phyloP scores from a whole-genome alignment of 306 rosid species.

The Astragalus glycyphyllos region DNA sequence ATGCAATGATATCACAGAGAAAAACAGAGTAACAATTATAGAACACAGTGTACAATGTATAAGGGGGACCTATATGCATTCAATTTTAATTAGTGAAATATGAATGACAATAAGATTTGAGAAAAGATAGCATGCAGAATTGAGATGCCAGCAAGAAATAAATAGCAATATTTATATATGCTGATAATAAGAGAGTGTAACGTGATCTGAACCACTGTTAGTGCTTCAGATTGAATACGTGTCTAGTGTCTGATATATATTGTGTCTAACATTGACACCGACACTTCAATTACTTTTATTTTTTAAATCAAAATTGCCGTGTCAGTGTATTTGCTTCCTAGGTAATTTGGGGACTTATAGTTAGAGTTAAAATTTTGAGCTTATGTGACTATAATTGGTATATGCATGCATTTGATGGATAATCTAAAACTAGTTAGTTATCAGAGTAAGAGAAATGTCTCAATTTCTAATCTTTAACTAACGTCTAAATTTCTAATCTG shows the following conservation, averaged over 20 bases:
- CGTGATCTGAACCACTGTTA: no score
- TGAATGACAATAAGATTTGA: neutral
- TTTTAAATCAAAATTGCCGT: no score
- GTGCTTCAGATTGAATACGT: no score
- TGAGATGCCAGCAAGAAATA: slow-evolving; percentile 20
- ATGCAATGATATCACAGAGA: neutral
- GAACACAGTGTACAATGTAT: neutral
- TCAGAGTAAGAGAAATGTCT: slow-evolving; percentile 31
- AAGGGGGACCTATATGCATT: slow-evolving; percentile 4
- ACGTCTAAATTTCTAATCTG: slow-evolving; percentile 23
- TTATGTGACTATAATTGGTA: neutral
- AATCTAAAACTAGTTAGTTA: neutral
- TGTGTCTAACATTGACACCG: no score
- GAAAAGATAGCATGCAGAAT: slow-evolving; percentile 37
- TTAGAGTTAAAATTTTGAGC: neutral
- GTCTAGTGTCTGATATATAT: no score
- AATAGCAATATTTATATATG: slow-evolving; percentile 7
- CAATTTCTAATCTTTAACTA: slow-evolving; percentile 21
- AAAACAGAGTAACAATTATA: neutral
- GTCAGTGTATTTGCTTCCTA: no score
- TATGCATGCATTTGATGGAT: slow-evolving; percentile 13
- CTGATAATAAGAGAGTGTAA: no score
- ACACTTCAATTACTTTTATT: no score
- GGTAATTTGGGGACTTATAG: neutral
- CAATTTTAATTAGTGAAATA: neutral